Conservation (phyloP, 257 asterid genomes). For the Solanum rostratum region DNA sequence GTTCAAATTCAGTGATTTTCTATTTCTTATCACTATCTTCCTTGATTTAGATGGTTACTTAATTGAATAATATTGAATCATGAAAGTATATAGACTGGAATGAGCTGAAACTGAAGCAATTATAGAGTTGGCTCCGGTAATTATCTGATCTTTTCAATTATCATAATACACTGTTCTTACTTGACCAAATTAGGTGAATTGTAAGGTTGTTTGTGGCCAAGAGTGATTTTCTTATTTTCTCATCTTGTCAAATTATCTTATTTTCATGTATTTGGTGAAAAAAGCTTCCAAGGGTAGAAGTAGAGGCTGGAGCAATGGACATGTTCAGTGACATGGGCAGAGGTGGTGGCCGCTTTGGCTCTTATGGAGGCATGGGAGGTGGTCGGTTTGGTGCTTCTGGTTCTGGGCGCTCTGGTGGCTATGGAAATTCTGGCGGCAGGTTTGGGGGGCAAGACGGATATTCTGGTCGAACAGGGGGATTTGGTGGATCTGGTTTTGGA, state of each 20-base stretch:
- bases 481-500: slow-evolving; percentile 37
- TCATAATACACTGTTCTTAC: background rate
- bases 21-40: background rate
- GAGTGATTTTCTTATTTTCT: background rate
- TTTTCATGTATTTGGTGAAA: background rate
- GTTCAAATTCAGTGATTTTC: background rate
- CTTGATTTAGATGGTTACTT: background rate
- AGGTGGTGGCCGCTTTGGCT: slow-evolving; percentile 40
- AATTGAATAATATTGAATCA: background rate
- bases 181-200: background rate
- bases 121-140: background rate
- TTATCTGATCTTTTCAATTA: background rate
- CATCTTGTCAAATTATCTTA: background rate
- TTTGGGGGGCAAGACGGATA: slow-evolving; percentile 20
- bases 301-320: slow-evolving; percentile 42
- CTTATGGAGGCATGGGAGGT: slow-evolving; percentile 26
- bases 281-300: slow-evolving; percentile 46
- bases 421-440: slow-evolving; percentile 27
- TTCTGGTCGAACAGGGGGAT: slow-evolving; percentile 28
- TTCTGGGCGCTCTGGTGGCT: slow-evolving; percentile 53
- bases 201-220: background rate
- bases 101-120: background rate
- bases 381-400: slow-evolving; percentile 60
- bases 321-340: slow-evolving; percentile 35
- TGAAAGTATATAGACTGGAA: background rate